Evolutionary conservation across 2,329 filamentous ascomycete genomes (phyloP).

Genomic region (Tolypocladium sp.): DNA sequence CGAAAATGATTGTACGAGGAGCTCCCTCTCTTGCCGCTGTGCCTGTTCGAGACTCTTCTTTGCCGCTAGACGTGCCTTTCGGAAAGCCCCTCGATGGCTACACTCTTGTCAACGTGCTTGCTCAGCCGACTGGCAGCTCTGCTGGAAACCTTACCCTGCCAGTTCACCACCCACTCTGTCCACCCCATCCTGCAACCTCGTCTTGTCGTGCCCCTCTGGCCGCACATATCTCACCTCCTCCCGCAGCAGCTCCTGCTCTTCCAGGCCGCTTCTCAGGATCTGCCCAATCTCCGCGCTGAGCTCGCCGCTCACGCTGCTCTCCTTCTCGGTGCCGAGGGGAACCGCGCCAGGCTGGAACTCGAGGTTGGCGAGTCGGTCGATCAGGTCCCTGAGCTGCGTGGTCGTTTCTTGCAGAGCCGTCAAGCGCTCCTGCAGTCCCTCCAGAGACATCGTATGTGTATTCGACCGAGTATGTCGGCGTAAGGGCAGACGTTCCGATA

Average conservation of each 20-base stretch:
- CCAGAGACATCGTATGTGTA: constrained; percentile 38
- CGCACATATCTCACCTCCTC: constrained; percentile 70
- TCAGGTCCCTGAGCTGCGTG: constrained; percentile 47
- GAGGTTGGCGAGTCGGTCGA: constrained; percentile 48
- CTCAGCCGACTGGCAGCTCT: background rate
- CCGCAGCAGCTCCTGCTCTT: constrained; percentile 70
- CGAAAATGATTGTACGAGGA: constrained; percentile 60
- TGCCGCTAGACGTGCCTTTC: constrained; percentile 71
- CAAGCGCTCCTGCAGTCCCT: constrained; percentile 53
- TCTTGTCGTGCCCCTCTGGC: constrained; percentile 46
- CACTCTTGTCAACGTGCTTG: background rate
- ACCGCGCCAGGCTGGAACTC: constrained; percentile 50
- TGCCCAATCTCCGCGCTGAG: constrained; percentile 74
- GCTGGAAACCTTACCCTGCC: constrained; percentile 43
- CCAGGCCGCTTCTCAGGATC: constrained; percentile 66
- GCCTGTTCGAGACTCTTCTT: constrained; percentile 67
- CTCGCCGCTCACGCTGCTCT: constrained; percentile 54
- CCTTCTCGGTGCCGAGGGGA: constrained; percentile 37
- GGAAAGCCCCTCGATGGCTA: constrained; percentile 58
- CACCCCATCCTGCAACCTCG: constrained; percentile 56
- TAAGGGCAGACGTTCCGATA: background rate
- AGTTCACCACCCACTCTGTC: constrained; percentile 62
- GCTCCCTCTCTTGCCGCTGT: constrained; percentile 65
- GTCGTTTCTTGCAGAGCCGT: constrained; percentile 52
- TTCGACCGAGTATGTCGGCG: background rate